Evolutionary conservation across 352 stramenopile species (phyloP), one percentile per base, ranked within the genome.

Genomic region (Phytophthora sp.): DNA sequence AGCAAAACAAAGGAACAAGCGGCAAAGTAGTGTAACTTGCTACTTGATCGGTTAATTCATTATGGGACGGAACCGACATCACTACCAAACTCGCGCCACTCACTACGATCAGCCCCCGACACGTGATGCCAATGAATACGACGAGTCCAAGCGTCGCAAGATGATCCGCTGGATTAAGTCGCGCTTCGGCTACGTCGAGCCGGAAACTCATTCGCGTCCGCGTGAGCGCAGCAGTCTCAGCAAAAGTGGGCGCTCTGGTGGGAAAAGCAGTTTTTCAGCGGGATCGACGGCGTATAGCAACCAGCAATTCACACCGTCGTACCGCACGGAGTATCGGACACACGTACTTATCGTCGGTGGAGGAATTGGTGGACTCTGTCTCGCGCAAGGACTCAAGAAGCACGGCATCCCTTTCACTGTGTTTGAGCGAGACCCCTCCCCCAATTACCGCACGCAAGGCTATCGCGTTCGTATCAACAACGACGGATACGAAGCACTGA

Each of bases 131-230:
- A 63, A 69, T 20, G 36, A 63, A 24, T 44, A 57, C 13, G 72
- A 87, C 47, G 80, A 87, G 39, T 79, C 71, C 55, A 89, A 80
- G 67, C 80, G 80, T 9, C 78, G 80, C 13, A 71, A 72, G 21
- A 78, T 89, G 69, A 76, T 89, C 60, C 79, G 79, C 31, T 89
- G 80, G 80, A 79, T 89, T 67, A 86, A 83, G 35, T 73, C 70
- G 41, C 75, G 74, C 31, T 79, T 89, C 41, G 73, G 75, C 24
- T 57, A 79, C 38, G 46, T 63, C 12, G 58, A 73, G 23, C 35
- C 41, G 21, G 54, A 69, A 21, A 26, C 23, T 20, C 27, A 16
- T 36, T 24, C 39, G 5, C 63, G 36, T 35, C 54, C 61, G n/a
- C 45, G 36, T 7, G 65, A 69, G 1, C 57, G 59, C 29, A 73